Evolutionary conservation across 2,329 filamentous ascomycete species (phyloP).

Genomic region (Trichoderma breve): DNA sequence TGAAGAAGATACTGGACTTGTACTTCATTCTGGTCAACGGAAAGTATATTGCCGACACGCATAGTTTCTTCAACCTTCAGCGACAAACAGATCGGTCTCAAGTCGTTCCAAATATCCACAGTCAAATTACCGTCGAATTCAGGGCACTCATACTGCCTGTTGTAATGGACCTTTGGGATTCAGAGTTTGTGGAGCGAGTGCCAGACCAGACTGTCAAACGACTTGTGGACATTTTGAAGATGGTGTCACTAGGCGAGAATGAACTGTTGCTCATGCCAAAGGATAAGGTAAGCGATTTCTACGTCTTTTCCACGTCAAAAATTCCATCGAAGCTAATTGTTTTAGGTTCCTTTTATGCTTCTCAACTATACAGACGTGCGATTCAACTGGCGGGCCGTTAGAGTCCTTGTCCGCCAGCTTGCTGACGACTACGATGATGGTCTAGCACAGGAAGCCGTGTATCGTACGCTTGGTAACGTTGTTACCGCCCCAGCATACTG

Average conservation of each 20-base stretch:
- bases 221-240: constrained; percentile 79
- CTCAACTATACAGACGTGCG: constrained; percentile 44
- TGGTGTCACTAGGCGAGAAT: constrained; percentile 71
- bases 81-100: constrained; percentile 43
- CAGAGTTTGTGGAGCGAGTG: constrained; percentile 76
- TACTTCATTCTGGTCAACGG: constrained; percentile 74
- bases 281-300: constrained; percentile 51
- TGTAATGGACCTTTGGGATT: constrained; percentile 79
- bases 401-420: constrained; percentile 34
- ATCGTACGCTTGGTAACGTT: constrained; percentile 70
- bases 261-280: constrained; percentile 64
- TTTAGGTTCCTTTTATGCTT: constrained; percentile 34
- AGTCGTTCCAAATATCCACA: constrained; percentile 45
- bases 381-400: constrained; percentile 47
- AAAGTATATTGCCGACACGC: constrained; percentile 77
- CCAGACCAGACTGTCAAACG: constrained; percentile 73
- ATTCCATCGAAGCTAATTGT: background rate
- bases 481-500: constrained; percentile 71
- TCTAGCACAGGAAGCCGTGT: constrained; percentile 75
- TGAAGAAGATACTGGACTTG: constrained; percentile 82
- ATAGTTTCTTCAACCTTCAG: constrained; percentile 51
- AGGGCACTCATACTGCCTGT: constrained; percentile 76
- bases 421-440: constrained; percentile 47
- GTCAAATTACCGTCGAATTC: constrained; percentile 83
- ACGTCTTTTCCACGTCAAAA: background rate